Evolutionary conservation across 2,329 filamentous ascomycete species (phyloP), one percentile per base, ranked within the genome.

Genomic region (Pseudocercospora crystallina): DNA sequence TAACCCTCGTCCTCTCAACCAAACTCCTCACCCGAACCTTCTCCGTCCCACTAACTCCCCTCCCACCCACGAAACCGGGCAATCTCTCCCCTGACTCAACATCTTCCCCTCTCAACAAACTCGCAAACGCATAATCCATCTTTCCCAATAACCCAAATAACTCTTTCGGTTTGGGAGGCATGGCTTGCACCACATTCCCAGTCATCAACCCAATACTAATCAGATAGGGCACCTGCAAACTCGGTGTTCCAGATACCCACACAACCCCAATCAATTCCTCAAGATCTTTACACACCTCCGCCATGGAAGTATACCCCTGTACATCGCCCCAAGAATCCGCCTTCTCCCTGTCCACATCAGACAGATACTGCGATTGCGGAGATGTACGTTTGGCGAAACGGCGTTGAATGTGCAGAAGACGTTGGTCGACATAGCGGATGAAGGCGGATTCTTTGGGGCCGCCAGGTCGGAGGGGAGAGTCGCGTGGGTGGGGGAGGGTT

Each of bases 191-290:
- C 67, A 87, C 90, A 13, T 83, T 82, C 50, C 82, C 84, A 33
- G 90, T 76, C 52, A 90, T 78, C 44, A 86, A 80, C 1, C 89
- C 89, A 41, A 96, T 74, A 48, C 84, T 87, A 33, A 96, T 81
- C 2, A 96, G 75, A 65, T 92, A 92, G 2, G 90, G 89, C 10
- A 92, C 82, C 71, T 96, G 90, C 8, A 96, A 74, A 46, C 67
- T 76, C 90, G 90, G 90, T 15, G 91, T 96, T 8, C 87, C 89
- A 29, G 85, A 89, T 15, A 89, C 80, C 92, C 92, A 97, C 5
- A 96, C 72, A 7, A 95, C 80, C 68, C 95, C 86, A 12, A 95
- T 73, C 10, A 96, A 67, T 5, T 78, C 77, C 49, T 91, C 87
- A 1, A 95, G 70, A 63, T 96, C 90, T 49, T 75, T 80, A 47